These are phyloP conservation scores for Syzygium malaccense DNA, from an alignment of 441 rosid genomes.

Conservation along the genomic window DNA sequence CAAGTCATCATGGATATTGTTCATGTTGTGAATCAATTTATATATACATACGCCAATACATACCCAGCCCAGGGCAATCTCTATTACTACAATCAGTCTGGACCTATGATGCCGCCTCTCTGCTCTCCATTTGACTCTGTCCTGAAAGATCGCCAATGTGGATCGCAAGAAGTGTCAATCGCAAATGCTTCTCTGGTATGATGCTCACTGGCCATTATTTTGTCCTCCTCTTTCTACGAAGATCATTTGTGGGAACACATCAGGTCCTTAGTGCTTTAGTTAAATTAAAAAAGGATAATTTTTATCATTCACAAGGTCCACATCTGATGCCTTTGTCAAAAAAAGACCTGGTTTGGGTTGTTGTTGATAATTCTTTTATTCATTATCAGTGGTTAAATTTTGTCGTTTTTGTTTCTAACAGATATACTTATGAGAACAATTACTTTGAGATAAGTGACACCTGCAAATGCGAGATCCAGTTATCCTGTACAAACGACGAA, in stretches of 20 bases:
- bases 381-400: background rate
- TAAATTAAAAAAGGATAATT: background rate
- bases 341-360: background rate
- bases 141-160: conserved; percentile 58
- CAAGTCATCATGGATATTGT: conserved; percentile 75
- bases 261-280: background rate
- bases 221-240: background rate
- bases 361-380: background rate
- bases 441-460: background rate
- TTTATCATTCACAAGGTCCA: background rate
- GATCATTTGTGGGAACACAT: background rate
- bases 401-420: background rate
- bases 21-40: conserved; percentile 65
- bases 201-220: background rate
- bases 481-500: background rate
- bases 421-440: background rate
- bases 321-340: background rate
- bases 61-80: conserved; percentile 47
- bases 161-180: conserved; percentile 55
- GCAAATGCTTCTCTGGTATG: conserved; percentile 75
- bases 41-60: conserved; percentile 69
- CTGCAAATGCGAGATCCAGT: background rate
- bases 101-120: conserved; percentile 84
- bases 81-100: conserved; percentile 73
- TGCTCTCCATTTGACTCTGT: conserved; percentile 72